phyloP scores from a whole-genome alignment of 2,329 filamentous ascomycete species.

The Penicillium sp. region DNA sequence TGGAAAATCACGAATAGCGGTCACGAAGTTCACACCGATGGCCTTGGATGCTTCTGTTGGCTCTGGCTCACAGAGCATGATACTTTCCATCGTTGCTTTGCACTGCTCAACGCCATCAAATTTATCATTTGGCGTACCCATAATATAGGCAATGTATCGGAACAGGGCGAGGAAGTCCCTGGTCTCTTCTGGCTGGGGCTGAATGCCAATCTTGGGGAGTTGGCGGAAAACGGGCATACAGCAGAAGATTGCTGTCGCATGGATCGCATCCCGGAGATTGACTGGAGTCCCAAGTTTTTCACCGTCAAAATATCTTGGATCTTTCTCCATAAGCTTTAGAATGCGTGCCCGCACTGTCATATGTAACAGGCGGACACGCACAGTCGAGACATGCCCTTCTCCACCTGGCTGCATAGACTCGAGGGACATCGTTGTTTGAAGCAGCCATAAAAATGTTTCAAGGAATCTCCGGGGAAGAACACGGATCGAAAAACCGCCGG shows the following conservation, averaged over 20 bases:
- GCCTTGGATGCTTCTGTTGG: background rate
- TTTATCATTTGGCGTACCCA: no score
- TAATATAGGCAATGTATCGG: no score
- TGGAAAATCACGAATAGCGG: background rate
- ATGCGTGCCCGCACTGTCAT: slow-evolving; percentile 69
- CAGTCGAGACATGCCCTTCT: slow-evolving; percentile 64
- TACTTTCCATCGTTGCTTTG: background rate
- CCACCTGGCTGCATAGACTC: slow-evolving; percentile 69
- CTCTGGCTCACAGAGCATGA: background rate
- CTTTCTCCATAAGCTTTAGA: slow-evolving; percentile 56
- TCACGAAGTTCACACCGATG: background rate
- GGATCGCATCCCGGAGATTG: slow-evolving; percentile 73
- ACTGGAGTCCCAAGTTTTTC: slow-evolving; percentile 66
- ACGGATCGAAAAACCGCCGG: slow-evolving; percentile 71
- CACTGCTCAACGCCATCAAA: no score
- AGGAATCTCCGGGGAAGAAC: slow-evolving; percentile 67
- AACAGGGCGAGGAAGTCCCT: no score
- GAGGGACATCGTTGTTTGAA: slow-evolving; percentile 68
- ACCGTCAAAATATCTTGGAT: slow-evolving; percentile 65
- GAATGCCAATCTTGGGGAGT: no score
- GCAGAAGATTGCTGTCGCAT: slow-evolving; percentile 19
- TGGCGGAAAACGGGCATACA: no score
- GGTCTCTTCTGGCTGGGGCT: no score
- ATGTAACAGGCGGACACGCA: slow-evolving; percentile 70
- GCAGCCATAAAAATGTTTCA: slow-evolving; percentile 74